Base-by-base conservation (phyloP, 805 yeast genomes). In the Candida tallmaniae region DNA sequence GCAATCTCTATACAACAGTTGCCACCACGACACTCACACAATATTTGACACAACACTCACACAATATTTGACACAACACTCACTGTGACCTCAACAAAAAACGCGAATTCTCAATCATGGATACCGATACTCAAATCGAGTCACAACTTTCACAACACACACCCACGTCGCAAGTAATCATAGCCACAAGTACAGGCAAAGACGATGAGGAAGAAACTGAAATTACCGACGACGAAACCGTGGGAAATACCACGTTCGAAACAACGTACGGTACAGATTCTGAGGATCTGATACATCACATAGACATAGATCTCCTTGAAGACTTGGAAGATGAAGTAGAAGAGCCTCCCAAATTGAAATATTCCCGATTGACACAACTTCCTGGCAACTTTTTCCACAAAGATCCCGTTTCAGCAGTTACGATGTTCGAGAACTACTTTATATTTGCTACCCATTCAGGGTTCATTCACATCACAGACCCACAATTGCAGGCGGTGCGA, bases 381-480 rank as follows among this genome's bases (percentile, higher is more conserved):
- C 95, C 96, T 0, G 56, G 76, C 1, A 70, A 78, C 11, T 79
- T 89, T 48, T 85, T 86, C 56, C 62, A 60, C 25, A 72, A 75
- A 30, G 97, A 93, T 51, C 82, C 94, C 0, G 73, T 93, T 0
- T 85, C 97, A 2, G 62, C 87, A 0, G 76, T 83, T 40, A 60
- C 67, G 12, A 74, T 83, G 37, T 70, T 73, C 35, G 83, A 80
- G 3, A 55, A 65, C 2, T 68, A 81, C 23, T 76, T 82, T 40
- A 76, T 83, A 8, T 84, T 87, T 63, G 97, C 94, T 1, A 86
- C 97, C 0, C 96, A 93, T 46, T 76, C 93, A 0, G 97, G 97
- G 0, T 59, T 84, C 2, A 56, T 90, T 2, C 88, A 85, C 45
- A 57, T 90, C 11, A 71, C 84, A 1, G 64, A 65, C 7, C 70